A percentile compares a stretch with the other conserved stretches of the same genome.
These are phyloP conservation scores for Linum lewisii DNA, from an alignment of 345 rosid species.

Conservation along the genomic window DNA sequence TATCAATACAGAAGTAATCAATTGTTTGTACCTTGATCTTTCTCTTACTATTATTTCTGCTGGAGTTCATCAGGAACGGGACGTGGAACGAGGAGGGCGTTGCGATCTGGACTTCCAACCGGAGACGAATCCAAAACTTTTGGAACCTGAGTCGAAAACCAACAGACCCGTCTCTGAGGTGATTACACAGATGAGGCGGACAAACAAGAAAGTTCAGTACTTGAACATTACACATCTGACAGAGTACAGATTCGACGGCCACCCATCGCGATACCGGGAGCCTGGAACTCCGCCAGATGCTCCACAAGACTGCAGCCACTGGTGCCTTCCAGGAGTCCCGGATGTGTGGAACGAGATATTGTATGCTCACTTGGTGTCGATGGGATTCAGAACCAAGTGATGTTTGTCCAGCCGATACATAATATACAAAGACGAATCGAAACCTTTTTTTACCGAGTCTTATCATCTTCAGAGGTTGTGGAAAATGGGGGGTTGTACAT, in stretches of 20 bases:
- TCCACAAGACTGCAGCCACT: constrained; percentile 92
- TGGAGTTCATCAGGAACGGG: constrained; percentile 42
- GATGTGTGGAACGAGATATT: constrained; percentile 83
- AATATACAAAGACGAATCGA: not conserved
- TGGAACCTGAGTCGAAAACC: constrained; percentile 41
- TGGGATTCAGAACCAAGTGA: constrained; percentile 21
- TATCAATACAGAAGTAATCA: not conserved
- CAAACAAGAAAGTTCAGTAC: constrained; percentile 38
- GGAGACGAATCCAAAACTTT: constrained; percentile 27
- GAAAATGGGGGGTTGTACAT: constrained; percentile 17
- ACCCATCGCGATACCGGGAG: constrained; percentile 68
- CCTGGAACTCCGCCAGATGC: constrained; percentile 44
- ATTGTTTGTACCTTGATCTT: not conserved
- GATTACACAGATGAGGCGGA: constrained; percentile 36
- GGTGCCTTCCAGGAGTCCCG: constrained; percentile 91
- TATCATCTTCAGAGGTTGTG: not conserved
- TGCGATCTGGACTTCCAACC: constrained; percentile 60
- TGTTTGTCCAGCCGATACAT: not conserved
- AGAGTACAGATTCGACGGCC: constrained; percentile 59
- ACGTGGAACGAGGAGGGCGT: constrained; percentile 66
- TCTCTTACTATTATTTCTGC: not conserved
- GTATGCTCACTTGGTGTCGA: constrained; percentile 45
- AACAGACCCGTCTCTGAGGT: constrained; percentile 42
- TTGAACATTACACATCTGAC: constrained; percentile 68
- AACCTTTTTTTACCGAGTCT: not conserved